Evolutionary conservation across 371 early-diverging fungal genomes (phyloP), one percentile per base, ranked within the genome.

Genomic region (Capillidium rhysosporum): DNA sequence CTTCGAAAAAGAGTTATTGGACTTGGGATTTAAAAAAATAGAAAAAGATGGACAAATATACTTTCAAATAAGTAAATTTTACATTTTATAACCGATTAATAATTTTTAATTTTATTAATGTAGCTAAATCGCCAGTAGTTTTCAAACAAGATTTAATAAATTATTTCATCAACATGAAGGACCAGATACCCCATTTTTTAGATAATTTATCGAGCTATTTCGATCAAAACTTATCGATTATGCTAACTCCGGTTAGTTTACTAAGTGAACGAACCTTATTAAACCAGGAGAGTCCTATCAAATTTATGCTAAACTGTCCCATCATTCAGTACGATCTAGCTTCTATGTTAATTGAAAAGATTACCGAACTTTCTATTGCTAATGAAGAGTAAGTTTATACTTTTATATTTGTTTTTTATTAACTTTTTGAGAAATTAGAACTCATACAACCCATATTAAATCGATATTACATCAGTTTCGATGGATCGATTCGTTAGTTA

Each of bases 401-500:
- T n/a, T 41, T n/a, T 3, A 41, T n/a, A 41, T 10, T 10, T 4
- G 3, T n/a, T n/a, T n/a, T n/a, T n/a, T 10, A 41, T 41, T 4
- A n/a, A 20, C 4, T 10, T 9, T 41, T 10, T n/a, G n/a, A 41
- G 4, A 20, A 9, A 9, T 41, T 41, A n/a, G 20, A 3, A 20
- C n/a, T 4, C 3, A 10, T 4, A 4, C 41, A 5, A 41, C 4
- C 41, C 18, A 34, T 12, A 34, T 34, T 5, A 49, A 49, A 5
- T 49, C 21, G 14, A 49, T 49, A 28, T 20, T 49, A n/a, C n/a
- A 49, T 23, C 49, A 49, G 49, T 49, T 49, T 29, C 49, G 49
- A 20, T 49, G 29, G 29, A n/a, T 49, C 2, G 34, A 49, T 20
- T 18, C 14, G 12, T 31, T 49, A 16, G 49, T 39, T 9, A 20